Base-by-base conservation (phyloP, 495 filamentous ascomycete species). In the Usnea hakonensis region DNA sequence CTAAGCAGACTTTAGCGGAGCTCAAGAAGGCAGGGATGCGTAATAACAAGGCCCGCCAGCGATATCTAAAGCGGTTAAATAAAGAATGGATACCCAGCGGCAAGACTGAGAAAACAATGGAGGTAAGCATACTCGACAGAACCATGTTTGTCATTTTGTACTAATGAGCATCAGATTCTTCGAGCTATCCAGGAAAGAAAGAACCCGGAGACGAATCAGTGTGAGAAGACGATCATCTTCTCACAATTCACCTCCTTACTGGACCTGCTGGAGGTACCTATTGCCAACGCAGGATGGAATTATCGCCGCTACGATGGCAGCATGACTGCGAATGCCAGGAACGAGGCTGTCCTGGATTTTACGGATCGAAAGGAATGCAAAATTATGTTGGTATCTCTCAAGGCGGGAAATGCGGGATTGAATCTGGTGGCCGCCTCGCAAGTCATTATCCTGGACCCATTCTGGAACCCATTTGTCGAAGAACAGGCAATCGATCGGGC, bases 401-500 rank as follows among this genome's bases (percentile, higher is more conserved):
- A 91, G 58, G 93, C 93, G 0, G 93, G 93, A 16, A 97, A 97
- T 69, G 83, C 93, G 0, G 93, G 93, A 0, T 78, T 97, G 41
- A 97, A 97, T 70, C 82, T 97, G 23, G 87, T 87, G 10, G 85
- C 85, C n/a, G 93, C 93, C 0, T 88, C 85, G 0, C 87, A 90
- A 65, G 89, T 97, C 64, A 90, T 97, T 70, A 87, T 97, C 58
- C 83, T 95, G 60, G 93, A 97, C 66, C 93, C 93, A 0, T 96
- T 96, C 77, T 97, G 94, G 90, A 97, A 97, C 64, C 91, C 93
- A 0, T 96, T 87, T 70, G 87, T 95, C 32, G 93, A 97, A 75
- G 90, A 92, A 67, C 93, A 97, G 72, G 93, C 93, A 1, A 87
- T 97, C 60, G 94, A 96, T 73, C 90, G 93, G 41, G 90, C 93